Conservation (phyloP, 768 basidiomycete genomes). For the Stropharia rugosoannulata region DNA sequence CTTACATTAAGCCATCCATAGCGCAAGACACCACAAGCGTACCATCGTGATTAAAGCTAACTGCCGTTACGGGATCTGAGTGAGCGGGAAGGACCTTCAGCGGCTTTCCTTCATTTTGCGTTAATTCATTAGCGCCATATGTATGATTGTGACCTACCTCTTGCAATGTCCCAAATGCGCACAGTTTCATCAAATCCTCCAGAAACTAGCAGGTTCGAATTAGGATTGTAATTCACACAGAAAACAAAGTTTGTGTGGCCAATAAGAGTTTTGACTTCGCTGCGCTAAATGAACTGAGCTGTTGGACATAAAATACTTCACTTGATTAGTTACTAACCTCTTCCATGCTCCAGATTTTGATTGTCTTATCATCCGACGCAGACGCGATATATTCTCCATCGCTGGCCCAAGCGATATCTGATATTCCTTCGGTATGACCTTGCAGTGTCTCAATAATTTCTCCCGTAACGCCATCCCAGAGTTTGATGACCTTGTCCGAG, state of each 20-base stretch:
- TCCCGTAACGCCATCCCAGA: conserved; percentile 77
- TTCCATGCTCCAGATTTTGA: conserved; percentile 83
- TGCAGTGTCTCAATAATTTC: conserved; percentile 69
- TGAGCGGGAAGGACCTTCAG: conserved; percentile 91
- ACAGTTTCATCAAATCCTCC: conserved; percentile 97
- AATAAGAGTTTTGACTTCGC: conserved; percentile 61
- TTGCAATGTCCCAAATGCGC: conserved; percentile 92
- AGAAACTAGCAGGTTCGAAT: conserved; percentile 87
- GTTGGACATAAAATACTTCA: not conserved
- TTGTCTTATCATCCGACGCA: conserved; percentile 90
- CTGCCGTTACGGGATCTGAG: conserved; percentile 95
- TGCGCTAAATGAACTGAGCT: conserved; percentile 39
- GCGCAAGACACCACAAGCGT: conserved; percentile 93
- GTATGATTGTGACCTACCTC: conserved; percentile 50
- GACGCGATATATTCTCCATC: conserved; percentile 85
- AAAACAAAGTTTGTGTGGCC: conserved; percentile 96
- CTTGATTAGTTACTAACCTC: conserved; percentile 35
- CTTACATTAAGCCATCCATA: conserved; percentile 96
- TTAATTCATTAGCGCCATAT: not conserved
- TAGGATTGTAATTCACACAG: conserved; percentile 89
- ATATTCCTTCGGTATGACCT: conserved; percentile 82
- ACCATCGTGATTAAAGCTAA: conserved; percentile 93
- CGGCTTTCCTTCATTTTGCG: conserved; percentile 58
- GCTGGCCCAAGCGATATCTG: conserved; percentile 86
- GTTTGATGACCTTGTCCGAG: conserved; percentile 79